Evolutionary conservation across 257 asterid genomes (phyloP).

Genomic region (Solanum bulbocastanum): DNA sequence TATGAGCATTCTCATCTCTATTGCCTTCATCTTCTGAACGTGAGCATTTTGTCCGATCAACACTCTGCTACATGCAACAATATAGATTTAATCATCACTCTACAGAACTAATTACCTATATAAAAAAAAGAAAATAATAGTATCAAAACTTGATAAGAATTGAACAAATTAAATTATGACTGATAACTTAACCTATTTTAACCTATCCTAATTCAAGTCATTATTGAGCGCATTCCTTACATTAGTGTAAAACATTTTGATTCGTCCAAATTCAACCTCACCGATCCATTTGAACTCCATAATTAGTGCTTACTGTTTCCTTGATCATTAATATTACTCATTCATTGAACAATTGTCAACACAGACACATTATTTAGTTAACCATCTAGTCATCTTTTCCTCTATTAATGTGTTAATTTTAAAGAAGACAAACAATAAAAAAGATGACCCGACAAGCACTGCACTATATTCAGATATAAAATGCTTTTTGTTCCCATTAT

Average conservation of each 20-base stretch:
- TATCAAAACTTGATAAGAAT: neutral
- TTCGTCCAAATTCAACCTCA: neutral
- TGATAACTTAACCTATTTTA: neutral
- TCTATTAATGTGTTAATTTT: neutral
- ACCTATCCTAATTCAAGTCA: neutral
- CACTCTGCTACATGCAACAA: neutral
- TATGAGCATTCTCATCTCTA: neutral
- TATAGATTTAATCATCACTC: neutral
- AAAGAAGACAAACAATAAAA: neutral
- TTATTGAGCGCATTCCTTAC: no score
- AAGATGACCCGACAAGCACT: neutral
- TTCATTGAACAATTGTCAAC: neutral
- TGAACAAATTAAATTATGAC: neutral
- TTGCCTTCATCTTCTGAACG: neutral
- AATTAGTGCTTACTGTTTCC: neutral
- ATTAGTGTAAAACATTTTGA: neutral
- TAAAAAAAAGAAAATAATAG: no score
- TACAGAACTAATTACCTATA: no score
- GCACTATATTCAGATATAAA: neutral
- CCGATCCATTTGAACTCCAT: neutral
- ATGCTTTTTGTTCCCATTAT: neutral
- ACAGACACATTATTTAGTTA: neutral
- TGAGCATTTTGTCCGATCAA: neutral
- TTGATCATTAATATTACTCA: neutral
- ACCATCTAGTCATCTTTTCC: constrained; percentile 14